These are phyloP conservation scores for Chrysochromulina tobinii DNA, from an alignment of 78 protist species.

Conservation along the genomic window DNA sequence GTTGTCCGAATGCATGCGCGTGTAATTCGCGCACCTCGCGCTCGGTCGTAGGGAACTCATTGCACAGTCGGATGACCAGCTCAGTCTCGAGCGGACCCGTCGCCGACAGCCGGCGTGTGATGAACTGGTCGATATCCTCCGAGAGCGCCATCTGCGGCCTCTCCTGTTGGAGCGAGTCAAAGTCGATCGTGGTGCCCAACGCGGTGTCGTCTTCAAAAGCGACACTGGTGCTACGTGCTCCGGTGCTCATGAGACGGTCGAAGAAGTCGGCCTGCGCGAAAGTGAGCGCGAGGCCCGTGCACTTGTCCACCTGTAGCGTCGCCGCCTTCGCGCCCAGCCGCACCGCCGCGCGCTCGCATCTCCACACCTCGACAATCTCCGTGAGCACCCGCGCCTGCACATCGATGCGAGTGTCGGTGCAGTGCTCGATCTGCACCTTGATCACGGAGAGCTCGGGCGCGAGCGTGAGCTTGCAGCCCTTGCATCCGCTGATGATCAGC, in stretches of 20 bases:
- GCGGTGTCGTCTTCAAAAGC: neutral
- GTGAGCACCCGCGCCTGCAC: neutral
- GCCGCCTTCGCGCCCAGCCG: neutral
- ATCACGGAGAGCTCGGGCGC: neutral
- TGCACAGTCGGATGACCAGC: neutral
- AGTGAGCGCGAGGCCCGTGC: neutral
- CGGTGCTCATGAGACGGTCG: neutral
- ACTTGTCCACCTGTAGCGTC: conserved; percentile 12
- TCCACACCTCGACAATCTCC: conserved; percentile 7
- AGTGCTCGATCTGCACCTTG: neutral
- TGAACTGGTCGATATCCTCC: conserved; percentile 11
- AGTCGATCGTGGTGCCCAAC: neutral
- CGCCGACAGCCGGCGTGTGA: neutral
- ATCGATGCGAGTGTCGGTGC: neutral
- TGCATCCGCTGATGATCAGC: neutral
- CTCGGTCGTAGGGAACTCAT: conserved; percentile 21
- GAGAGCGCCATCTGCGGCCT: neutral
- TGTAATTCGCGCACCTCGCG: neutral
- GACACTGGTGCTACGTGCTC: neutral
- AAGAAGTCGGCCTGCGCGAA: neutral
- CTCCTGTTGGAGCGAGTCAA: neutral
- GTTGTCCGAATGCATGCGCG: neutral
- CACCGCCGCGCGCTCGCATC: neutral
- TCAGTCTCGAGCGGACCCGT: neutral
- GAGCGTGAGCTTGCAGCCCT: neutral